A percentile compares a stretch with the other conserved stretches of the same genome.
Evolutionary conservation across 305 asterid species (phyloP).

Genomic region (Fraxinus sp.): DNA sequence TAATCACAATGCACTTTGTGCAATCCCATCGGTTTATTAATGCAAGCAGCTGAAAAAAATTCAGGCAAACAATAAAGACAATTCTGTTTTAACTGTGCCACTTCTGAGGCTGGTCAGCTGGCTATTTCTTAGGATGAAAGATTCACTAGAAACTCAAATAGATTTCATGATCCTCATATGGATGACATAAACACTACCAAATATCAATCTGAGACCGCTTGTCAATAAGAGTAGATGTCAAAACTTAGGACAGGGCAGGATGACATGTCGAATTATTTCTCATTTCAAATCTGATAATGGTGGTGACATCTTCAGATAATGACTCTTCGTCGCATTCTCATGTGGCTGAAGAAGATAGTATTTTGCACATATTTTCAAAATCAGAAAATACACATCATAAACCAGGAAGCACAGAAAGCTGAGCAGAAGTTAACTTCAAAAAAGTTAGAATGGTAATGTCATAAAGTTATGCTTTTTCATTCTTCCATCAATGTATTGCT

Average conservation of each 20-base stretch:
- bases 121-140: not conserved
- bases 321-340: not conserved
- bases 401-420: not conserved
- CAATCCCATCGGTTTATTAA: not conserved
- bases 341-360: not conserved
- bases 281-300: not conserved
- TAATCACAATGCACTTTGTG: not conserved
- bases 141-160: not conserved
- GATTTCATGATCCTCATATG: not conserved
- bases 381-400: not conserved
- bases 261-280: not conserved
- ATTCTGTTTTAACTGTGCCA: not conserved
- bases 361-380: not conserved
- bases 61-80: not conserved
- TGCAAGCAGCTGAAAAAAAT: not conserved
- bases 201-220: not conserved
- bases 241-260: not conserved
- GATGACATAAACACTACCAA: not conserved
- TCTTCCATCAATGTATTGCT: not conserved
- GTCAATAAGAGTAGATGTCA: not conserved
- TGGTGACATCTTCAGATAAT: not conserved
- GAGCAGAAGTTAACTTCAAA: not conserved
- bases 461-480: not conserved
- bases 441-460: not conserved
- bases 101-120: not conserved